phyloP scores from a whole-genome alignment of 2,329 filamentous ascomycete genomes.

The Phyllosticta citribraziliensis region DNA sequence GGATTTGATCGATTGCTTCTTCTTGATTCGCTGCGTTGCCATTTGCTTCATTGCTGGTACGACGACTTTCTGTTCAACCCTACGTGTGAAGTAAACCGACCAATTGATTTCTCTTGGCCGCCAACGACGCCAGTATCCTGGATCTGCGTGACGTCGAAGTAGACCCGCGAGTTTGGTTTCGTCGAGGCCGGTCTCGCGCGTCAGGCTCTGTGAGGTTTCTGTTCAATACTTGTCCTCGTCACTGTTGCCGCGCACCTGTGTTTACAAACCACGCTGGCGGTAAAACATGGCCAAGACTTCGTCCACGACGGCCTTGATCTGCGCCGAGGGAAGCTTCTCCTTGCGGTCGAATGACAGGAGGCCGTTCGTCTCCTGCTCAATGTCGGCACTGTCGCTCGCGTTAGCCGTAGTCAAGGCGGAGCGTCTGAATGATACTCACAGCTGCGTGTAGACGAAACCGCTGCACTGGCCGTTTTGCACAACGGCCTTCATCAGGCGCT shows the following conservation, averaged over 20 bases:
- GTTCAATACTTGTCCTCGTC: neutral
- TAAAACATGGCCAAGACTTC: slow-evolving; percentile 25
- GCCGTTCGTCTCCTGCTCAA: slow-evolving; percentile 61
- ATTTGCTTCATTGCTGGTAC: no score
- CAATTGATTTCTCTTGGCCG: neutral
- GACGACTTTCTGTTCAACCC: neutral
- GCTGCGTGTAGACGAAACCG: slow-evolving; percentile 57
- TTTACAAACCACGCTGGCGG: neutral
- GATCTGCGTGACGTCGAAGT: neutral
- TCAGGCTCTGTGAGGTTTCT: neutral
- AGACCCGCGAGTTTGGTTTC: neutral
- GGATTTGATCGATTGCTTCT: neutral
- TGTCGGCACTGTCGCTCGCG: slow-evolving; percentile 28
- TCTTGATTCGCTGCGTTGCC: neutral
- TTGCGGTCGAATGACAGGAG: slow-evolving; percentile 53
- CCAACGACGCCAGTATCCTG: neutral
- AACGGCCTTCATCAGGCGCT: slow-evolving; percentile 49
- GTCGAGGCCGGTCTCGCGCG: neutral
- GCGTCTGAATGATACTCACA: slow-evolving; percentile 34
- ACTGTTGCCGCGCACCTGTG: neutral
- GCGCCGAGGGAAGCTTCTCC: slow-evolving; percentile 49
- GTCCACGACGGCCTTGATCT: slow-evolving; percentile 50
- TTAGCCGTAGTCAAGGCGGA: slow-evolving; percentile 27
- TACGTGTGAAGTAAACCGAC: neutral
- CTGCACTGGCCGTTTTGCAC: slow-evolving; percentile 48